Percentiles rank a stretch among this genome's conserved stretches.
phyloP scores from a whole-genome alignment of 495 filamentous ascomycete genomes.

The Hypoxylon fuscum region DNA sequence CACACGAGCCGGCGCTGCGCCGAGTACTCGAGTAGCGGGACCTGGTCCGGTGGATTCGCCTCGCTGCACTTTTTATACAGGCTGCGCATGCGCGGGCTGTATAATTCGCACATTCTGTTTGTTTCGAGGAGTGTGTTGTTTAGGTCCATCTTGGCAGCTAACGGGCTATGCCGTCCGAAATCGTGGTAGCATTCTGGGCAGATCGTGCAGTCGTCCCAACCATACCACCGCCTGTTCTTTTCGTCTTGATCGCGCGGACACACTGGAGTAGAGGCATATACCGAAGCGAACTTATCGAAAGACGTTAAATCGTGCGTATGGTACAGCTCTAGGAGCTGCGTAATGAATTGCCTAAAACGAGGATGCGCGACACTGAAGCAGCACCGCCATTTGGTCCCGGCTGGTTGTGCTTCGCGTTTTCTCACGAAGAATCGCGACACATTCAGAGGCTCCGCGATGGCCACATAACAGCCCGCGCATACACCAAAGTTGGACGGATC shows the following conservation, averaged over 20 bases:
- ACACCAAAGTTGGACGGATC: slow-evolving; percentile 44
- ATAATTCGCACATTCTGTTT: slow-evolving; percentile 47
- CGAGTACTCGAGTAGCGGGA: slow-evolving; percentile 26
- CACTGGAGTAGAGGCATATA: slow-evolving; percentile 41
- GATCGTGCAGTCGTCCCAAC: slow-evolving; percentile 49
- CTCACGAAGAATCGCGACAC: slow-evolving; percentile 43
- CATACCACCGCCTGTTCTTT: slow-evolving; percentile 47
- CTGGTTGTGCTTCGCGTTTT: slow-evolving; percentile 7
- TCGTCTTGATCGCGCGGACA: slow-evolving; percentile 44
- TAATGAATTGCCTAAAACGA: slow-evolving; percentile 27
- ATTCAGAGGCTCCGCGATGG: slow-evolving; percentile 40
- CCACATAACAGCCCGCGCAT: slow-evolving; percentile 48
- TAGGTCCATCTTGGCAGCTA: slow-evolving; percentile 42
- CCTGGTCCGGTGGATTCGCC: slow-evolving; percentile 28
- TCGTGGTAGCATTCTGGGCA: slow-evolving; percentile 52
- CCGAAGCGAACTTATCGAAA: slow-evolving; percentile 27
- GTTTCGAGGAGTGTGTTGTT: slow-evolving; percentile 35
- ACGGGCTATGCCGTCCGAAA: slow-evolving; percentile 42
- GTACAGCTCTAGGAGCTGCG: slow-evolving; percentile 31
- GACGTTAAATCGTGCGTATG: slow-evolving; percentile 23
- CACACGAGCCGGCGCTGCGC: slow-evolving; percentile 34
- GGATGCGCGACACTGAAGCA: slow-evolving; percentile 32
- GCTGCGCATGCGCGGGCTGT: slow-evolving; percentile 50
- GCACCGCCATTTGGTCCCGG: slow-evolving; percentile 31
- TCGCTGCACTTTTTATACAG: slow-evolving; percentile 42